Base-by-base conservation (phyloP, 768 basidiomycete species). In the Termitomyces sp. region DNA sequence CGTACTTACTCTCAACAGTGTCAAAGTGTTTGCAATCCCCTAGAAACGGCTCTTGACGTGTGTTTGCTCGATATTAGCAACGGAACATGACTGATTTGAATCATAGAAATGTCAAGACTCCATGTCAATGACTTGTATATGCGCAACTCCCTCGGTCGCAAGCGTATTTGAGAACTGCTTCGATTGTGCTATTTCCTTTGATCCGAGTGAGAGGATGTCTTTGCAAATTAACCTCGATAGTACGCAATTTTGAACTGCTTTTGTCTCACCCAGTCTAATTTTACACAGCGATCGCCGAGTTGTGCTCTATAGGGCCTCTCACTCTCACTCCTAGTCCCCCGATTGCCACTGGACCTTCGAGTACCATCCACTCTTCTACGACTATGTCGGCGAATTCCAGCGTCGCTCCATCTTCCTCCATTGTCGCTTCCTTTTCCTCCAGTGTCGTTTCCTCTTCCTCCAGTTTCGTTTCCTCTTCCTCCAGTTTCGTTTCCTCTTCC, bases 121-220 rank as follows among this genome's bases (percentile, higher is more conserved):
- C n/a, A 1, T 4, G 14, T 36, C n/a, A n/a, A n/a, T n/a, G n/a
- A n/a, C 53, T 10, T 73, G 72, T 53, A 10, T 71, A 2, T 73
- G 72, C 33, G 67, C 66, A 2, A 33, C 58, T 6, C n/a, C 61
- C 40, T 63, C 30, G 6, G 6, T 67, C 49, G 67, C 67, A 24
- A 49, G 35, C 1, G 43, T 58, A 16, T 61, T 75, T 8, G 65
- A 71, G 32, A 54, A 40, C 6, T 76, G 75, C 50, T 63, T 75
- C 30, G 67, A 71, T 45, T 76, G 73, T 50, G 54, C 68, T 5
- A 59, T 65, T 14, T 53, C 52, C 1, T 32, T 57, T 8, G 61
- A 57, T n/a, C 64, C 69, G 0, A 63, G 62, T 3, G 28, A 48
- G 2, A 50, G 54, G 2, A 60, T 51, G 7, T 7, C 58, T 14